These are phyloP conservation scores for Porphyridium purpureum DNA, from an alignment of 23 red algal genomes.

Conservation along the genomic window DNA sequence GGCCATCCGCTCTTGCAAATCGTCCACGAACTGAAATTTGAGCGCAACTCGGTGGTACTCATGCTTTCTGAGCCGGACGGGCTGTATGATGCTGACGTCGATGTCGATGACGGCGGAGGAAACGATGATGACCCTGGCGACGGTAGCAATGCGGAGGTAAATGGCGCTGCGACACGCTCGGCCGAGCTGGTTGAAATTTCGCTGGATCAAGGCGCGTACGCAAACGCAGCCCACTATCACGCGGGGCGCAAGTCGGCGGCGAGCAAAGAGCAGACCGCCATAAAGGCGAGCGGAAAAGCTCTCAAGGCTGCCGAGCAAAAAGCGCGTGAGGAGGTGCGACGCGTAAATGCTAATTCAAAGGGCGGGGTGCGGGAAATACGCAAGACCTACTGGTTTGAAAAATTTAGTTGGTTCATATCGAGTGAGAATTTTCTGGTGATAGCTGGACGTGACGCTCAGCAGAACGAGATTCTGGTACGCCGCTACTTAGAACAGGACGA, in stretches of 20 bases:
- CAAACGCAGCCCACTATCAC: conserved; percentile 78
- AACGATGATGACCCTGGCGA: conserved; percentile 15
- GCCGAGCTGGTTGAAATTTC: conserved; percentile 49
- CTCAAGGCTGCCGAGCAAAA: conserved; percentile 25
- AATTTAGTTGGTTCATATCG: conserved; percentile 86
- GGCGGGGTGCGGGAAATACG: conserved; percentile 28
- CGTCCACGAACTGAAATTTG: conserved; percentile 72
- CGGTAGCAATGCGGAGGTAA: conserved; percentile 2
- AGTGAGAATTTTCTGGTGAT: conserved; percentile 89
- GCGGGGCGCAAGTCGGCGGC: conserved; percentile 41
- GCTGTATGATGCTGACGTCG: conserved; percentile 6
- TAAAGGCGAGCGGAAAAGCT: conserved; percentile 43
- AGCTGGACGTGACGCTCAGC: conserved; percentile 71
- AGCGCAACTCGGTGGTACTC: conserved; percentile 71
- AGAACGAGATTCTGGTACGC: conserved; percentile 90
- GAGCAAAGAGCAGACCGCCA: conserved; percentile 65
- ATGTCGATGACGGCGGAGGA: too few relatives aligned
- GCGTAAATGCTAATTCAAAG: background rate
- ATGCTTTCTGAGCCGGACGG: conserved; percentile 25
- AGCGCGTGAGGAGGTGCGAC: conserved; percentile 10
- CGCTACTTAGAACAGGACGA: conserved; percentile 71
- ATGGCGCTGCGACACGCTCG: conserved; percentile 12
- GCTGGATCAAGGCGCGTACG: conserved; percentile 43
- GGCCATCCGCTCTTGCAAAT: conserved; percentile 82
- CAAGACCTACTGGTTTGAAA: conserved; percentile 84